These are phyloP conservation scores for Botryotinia narcissicola DNA, from an alignment of 2,329 filamentous ascomycete genomes.

Conservation along the genomic window DNA sequence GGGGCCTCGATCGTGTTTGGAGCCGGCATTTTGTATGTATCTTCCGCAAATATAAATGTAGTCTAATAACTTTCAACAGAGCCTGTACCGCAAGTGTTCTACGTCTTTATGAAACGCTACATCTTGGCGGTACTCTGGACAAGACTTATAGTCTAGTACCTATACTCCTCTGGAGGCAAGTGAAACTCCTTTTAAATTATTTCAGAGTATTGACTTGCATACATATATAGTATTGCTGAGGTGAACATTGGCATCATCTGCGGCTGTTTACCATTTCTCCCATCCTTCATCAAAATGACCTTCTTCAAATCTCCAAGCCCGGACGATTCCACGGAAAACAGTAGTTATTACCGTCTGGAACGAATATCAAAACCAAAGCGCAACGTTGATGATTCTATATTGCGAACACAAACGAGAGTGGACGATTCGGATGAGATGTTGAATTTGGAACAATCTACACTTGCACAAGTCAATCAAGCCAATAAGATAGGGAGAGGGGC, in stretches of 20 bases:
- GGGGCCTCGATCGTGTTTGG: not conserved
- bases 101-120: not conserved
- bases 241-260: constrained; percentile 1
- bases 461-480: not conserved
- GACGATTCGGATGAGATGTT: not conserved
- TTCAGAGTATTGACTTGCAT: not conserved
- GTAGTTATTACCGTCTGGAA: not conserved
- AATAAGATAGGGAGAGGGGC: not conserved
- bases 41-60: no score
- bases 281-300: not conserved
- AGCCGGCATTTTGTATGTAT: not conserved
- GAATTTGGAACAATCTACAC: not conserved
- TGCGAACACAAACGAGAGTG: not conserved
- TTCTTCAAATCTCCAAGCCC: not conserved
- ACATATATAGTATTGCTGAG: not conserved
- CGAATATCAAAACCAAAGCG: not conserved
- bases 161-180: not conserved
- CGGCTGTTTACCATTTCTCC: not conserved
- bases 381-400: constrained; percentile 1
- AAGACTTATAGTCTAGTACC: not conserved
- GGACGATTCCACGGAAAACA: not conserved
- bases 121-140: not conserved
- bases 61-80: not conserved
- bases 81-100: not conserved
- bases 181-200: no score